Conservation (phyloP, 345 rosid genomes). For the Bruguiera parviflora region DNA sequence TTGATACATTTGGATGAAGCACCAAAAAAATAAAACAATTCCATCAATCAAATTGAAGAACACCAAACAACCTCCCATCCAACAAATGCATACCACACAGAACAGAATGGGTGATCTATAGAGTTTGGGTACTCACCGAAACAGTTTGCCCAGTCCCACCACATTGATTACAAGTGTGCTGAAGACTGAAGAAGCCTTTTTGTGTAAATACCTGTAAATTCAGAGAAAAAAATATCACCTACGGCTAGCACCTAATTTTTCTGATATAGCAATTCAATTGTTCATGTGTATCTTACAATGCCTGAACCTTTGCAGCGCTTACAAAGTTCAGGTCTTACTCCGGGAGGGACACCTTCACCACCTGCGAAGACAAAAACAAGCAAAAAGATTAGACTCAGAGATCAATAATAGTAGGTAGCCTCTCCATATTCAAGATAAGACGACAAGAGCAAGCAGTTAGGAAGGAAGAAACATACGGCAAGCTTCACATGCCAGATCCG, state of each 20-base stretch:
- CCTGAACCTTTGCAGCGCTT: conserved; percentile 85
- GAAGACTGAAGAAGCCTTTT: conserved; percentile 69
- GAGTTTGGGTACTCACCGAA: conserved; percentile 45
- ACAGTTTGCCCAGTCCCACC: conserved; percentile 77
- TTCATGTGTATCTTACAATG: conserved; percentile 52
- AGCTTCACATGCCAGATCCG: conserved; percentile 77
- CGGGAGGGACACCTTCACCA: conserved; percentile 97
- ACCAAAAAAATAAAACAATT: too few relatives aligned
- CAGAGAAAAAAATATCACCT: conserved; percentile 7
- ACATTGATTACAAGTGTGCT: conserved; percentile 66
- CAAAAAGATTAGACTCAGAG: neutral
- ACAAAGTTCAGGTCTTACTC: conserved; percentile 86
- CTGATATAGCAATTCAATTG: neutral
- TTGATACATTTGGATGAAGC: too few relatives aligned
- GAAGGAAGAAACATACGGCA: conserved; percentile 58
- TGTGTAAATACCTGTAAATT: conserved; percentile 48
- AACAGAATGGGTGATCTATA: neutral
- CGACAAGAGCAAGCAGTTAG: neutral
- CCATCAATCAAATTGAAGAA: too few relatives aligned
- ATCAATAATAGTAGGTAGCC: neutral
- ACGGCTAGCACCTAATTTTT: neutral
- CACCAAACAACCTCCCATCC: neutral
- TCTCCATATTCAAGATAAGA: too few relatives aligned
- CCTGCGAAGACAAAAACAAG: conserved; percentile 38
- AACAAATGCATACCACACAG: neutral